Base-by-base conservation (phyloP, 2,329 filamentous ascomycete species). In the Trichoderma endophyticum region DNA sequence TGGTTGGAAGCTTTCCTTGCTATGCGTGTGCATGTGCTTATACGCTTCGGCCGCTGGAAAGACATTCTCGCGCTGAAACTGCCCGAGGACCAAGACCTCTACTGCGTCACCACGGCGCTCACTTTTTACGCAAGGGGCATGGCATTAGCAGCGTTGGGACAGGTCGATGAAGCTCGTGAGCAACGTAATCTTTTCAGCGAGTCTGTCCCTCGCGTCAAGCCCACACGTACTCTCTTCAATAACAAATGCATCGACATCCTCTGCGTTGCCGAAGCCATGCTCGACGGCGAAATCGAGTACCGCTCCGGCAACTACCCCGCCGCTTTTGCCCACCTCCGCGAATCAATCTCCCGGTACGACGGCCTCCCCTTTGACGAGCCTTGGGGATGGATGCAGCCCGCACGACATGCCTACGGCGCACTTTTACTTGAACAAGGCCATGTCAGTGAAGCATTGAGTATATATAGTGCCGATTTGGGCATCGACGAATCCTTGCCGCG, bases 351-450 rank as follows among this genome's bases (percentile, higher is more conserved):
- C 1, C 83, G 87, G 3, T 90, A 93, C 73, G 91, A 92, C 75
- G 80, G 79, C 0, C 83, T 94, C 32, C 89, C 88, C 0, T 94
- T 92, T 73, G 90, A 91, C 63, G 92, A 94, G 78, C 92, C 92
- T 0, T 93, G 91, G 91, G 90, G 90, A 0, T 94, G 92, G 91
- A 93, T 94, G 91, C 90, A 92, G 77, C 92, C 92, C 0, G 87
- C 89, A 0, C 84, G 91, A 3, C 92, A 94, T 78, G 91, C 91
- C 0, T 91, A 91, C 65, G 91, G 89, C 1, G 92, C 91, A 0
- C 82, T 94, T 4, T 78, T 93, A 34, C 83, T 93, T 14, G 92
- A 94, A 77, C 91, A 92, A 76, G 88, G 86, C 0, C 82, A 82
- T n/a, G 81, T 87, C 0, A 83, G 86, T 28, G 83, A 91, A 63